Conservation (phyloP, 202 grass and related monocot species). For the Brachypodium distachyon region DNA sequence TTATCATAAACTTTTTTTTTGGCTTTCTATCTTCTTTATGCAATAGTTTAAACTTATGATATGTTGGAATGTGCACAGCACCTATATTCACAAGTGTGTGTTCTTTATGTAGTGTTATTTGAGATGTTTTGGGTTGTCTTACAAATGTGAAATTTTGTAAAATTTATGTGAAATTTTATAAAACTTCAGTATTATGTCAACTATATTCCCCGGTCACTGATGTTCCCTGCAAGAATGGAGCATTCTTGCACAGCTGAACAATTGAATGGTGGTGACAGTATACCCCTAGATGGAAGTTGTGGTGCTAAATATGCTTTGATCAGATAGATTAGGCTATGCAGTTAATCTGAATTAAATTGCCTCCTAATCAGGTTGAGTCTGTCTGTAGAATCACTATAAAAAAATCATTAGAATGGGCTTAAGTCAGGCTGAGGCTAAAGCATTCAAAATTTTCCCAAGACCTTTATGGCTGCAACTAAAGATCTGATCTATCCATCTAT, state of each 20-base stretch:
- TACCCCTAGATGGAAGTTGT: neutral
- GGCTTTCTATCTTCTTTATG: neutral
- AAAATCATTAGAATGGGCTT: neutral
- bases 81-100: neutral
- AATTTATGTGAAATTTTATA: too few relatives aligned
- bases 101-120: slow-evolving; percentile 11
- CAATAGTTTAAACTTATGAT: neutral
- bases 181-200: neutral
- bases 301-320: slow-evolving; percentile 1
- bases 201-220: neutral
- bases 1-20: slow-evolving; percentile 26
- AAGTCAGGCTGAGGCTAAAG: too few relatives aligned
- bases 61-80: neutral
- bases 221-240: neutral
- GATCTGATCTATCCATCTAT: neutral
- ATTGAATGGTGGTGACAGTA: neutral
- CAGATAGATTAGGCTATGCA: neutral
- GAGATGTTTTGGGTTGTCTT: neutral
- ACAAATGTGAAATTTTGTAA: neutral
- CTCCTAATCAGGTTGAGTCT: neutral
- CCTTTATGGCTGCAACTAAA: neutral
- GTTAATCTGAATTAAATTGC: slow-evolving; percentile 4
- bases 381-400: neutral
- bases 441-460: neutral
- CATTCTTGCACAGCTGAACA: slow-evolving; percentile 5